Evolutionary conservation across 1,139 yeast species (phyloP).

Genomic region (Saccharomyces hybrid): DNA sequence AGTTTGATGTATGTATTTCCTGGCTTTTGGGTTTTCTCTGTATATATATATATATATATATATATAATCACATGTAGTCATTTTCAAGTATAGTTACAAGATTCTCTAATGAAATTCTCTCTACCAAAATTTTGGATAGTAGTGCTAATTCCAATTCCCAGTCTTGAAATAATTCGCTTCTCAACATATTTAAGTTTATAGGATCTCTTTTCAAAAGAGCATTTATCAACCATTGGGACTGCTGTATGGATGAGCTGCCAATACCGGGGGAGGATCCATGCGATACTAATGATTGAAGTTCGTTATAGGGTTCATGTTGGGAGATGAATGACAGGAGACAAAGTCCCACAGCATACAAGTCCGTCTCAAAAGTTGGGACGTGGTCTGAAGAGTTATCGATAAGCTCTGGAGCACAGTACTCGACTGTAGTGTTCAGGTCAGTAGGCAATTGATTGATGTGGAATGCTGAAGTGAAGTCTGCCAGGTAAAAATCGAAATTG

Average conservation of each 20-base stretch:
- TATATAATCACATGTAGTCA: not conserved
- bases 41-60: not conserved
- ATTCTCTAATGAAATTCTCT: slow-evolving; percentile 10
- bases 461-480: slow-evolving; percentile 15
- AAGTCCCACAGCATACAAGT: slow-evolving; percentile 18
- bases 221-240: slow-evolving; percentile 18
- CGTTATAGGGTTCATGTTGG: slow-evolving; percentile 14
- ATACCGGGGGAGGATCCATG: not conserved
- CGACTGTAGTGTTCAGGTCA: slow-evolving; percentile 12
- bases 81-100: slow-evolving; percentile 4
- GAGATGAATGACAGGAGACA: slow-evolving; percentile 15
- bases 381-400: slow-evolving; percentile 1
- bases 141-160: slow-evolving; percentile 13
- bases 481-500: slow-evolving; percentile 7
- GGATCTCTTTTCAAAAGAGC: slow-evolving; percentile 16
- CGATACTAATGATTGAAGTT: slow-evolving; percentile 6
- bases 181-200: slow-evolving; percentile 35
- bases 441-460: not conserved
- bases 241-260: slow-evolving; percentile 11
- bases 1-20: slow-evolving; percentile 2
- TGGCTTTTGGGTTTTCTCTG: not conserved
- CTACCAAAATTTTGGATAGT: slow-evolving; percentile 8
- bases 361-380: slow-evolving; percentile 8
- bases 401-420: slow-evolving; percentile 18
- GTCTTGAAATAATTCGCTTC: slow-evolving; percentile 51